Conservation (phyloP, 2,329 filamentous ascomycete genomes). For the Emericellopsis cladophorae region DNA sequence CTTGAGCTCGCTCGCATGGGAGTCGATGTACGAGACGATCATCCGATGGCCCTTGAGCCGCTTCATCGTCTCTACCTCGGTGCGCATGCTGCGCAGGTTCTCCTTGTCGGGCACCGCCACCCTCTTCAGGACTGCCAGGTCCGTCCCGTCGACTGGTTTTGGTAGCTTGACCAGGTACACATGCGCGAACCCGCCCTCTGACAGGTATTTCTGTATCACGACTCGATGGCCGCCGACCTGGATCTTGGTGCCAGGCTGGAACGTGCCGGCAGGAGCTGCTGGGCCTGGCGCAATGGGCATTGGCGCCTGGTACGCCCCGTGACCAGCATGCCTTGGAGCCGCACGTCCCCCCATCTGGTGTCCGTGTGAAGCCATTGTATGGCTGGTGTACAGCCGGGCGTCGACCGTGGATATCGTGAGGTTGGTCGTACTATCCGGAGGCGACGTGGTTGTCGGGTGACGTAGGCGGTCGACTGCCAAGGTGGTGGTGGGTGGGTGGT, state of each 20-base stretch:
- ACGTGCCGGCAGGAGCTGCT: conserved; percentile 65
- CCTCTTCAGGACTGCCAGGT: conserved; percentile 79
- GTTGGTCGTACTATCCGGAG: no score
- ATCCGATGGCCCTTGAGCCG: conserved; percentile 91
- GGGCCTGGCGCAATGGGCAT: conserved; percentile 24
- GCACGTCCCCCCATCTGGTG: conserved; percentile 16
- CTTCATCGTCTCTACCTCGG: conserved; percentile 99
- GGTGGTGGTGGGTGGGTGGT: no score
- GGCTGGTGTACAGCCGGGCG: no score
- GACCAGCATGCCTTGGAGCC: conserved; percentile 19
- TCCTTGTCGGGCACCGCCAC: conserved; percentile 96
- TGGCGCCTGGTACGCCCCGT: conserved; percentile 25
- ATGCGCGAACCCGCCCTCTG: conserved; percentile 95
- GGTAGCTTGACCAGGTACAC: conserved; percentile 91
- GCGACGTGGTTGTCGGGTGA: no score
- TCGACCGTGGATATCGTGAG: no score
- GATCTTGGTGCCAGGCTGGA: conserved; percentile 88
- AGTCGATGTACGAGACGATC: conserved; percentile 97
- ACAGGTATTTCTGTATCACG: conserved; percentile 92
- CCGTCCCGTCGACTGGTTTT: conserved; percentile 61
- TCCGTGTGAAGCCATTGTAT: conserved; percentile 21
- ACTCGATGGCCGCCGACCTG: conserved; percentile 89
- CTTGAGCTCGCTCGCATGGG: conserved; percentile 86
- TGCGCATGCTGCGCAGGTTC: conserved; percentile 88
- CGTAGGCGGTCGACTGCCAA: no score